These are phyloP conservation scores for Boletus speciosus DNA, from an alignment of 768 basidiomycete species.

Conservation along the genomic window DNA sequence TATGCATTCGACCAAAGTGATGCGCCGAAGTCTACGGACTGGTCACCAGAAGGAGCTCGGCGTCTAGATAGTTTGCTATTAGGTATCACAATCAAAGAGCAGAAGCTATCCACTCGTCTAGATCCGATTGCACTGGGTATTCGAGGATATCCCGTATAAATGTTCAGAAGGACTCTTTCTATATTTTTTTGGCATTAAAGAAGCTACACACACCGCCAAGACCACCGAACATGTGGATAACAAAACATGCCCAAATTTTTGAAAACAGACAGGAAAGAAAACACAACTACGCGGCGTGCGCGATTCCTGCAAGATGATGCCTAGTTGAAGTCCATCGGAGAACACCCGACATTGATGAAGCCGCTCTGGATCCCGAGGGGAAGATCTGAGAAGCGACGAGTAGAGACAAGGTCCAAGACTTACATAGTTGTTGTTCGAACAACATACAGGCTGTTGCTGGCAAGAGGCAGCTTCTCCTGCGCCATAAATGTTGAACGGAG, in stretches of 20 bases:
- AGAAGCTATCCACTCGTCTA: too few relatives aligned
- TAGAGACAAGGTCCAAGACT: background rate
- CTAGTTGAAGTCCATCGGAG: slow-evolving; percentile 23
- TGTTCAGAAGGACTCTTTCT: background rate
- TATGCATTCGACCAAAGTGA: too few relatives aligned
- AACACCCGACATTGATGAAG: slow-evolving; percentile 23
- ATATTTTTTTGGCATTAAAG: too few relatives aligned
- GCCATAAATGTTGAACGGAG: slow-evolving; percentile 19
- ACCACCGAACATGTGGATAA: background rate
- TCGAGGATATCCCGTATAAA: too few relatives aligned
- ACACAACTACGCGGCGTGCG: background rate
- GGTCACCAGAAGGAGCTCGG: too few relatives aligned
- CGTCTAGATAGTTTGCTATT: too few relatives aligned
- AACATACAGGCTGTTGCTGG: slow-evolving; percentile 27
- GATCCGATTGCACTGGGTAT: too few relatives aligned
- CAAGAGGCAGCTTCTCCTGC: slow-evolving; percentile 18
- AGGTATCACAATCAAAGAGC: too few relatives aligned
- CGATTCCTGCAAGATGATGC: background rate
- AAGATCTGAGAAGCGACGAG: background rate
- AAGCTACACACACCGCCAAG: background rate
- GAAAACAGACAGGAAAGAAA: slow-evolving; percentile 5
- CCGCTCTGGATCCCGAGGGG: slow-evolving; percentile 9
- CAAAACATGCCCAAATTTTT: background rate
- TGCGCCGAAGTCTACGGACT: too few relatives aligned
- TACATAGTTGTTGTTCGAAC: slow-evolving; percentile 17